Conservation (phyloP, 108 stramenopile genomes). For the Conticribra weissflogii region DNA sequence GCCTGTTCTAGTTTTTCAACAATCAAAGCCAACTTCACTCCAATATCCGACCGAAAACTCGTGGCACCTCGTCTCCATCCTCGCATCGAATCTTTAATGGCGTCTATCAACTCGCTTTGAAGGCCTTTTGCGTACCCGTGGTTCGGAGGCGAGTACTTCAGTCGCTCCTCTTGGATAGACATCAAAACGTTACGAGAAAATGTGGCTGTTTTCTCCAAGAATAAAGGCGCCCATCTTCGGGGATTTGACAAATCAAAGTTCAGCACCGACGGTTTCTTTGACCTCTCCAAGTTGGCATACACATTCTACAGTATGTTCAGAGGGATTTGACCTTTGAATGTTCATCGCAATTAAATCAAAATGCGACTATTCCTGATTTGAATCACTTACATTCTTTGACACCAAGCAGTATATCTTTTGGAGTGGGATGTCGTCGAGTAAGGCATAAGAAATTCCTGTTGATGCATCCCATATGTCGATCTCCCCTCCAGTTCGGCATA, state of each 20-base stretch:
- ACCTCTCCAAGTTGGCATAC: constrained; percentile 29
- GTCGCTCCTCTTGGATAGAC: constrained; percentile 28
- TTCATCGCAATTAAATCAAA: neutral
- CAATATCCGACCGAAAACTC: constrained; percentile 41
- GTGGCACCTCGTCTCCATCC: constrained; percentile 46
- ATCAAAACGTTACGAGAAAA: neutral
- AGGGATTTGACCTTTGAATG: neutral
- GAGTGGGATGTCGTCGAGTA: constrained; percentile 60
- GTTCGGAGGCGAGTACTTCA: constrained; percentile 31
- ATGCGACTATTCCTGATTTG: neutral
- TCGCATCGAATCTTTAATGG: constrained; percentile 43
- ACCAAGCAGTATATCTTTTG: constrained; percentile 58
- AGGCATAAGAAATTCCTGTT: constrained; percentile 57
- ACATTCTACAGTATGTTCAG: constrained; percentile 21
- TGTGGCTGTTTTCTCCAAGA: constrained; percentile 2
- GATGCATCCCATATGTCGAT: constrained; percentile 66
- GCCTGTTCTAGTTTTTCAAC: constrained; percentile 36
- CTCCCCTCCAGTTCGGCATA: constrained; percentile 22
- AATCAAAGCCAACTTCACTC: constrained; percentile 26
- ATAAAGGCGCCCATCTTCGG: constrained; percentile 39
- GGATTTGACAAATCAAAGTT: constrained; percentile 37
- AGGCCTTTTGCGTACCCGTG: constrained; percentile 27
- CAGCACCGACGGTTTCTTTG: constrained; percentile 21
- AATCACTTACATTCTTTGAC: constrained; percentile 41
- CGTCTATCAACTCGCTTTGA: constrained; percentile 42